Evolutionary conservation across 768 basidiomycete species (phyloP), one percentile per base, ranked within the genome.

Genomic region (Mycena venus): DNA sequence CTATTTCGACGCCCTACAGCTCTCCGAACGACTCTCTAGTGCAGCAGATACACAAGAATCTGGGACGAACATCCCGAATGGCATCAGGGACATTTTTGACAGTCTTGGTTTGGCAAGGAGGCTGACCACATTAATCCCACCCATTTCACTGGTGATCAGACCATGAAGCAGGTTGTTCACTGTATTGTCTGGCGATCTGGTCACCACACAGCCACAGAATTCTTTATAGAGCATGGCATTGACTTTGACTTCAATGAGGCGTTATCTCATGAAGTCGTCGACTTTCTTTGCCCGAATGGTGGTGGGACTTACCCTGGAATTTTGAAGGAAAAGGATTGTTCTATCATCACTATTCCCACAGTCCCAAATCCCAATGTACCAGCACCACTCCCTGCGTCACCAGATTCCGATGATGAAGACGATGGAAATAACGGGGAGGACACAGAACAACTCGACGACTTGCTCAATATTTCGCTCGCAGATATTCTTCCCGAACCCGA

Each of bases 101-200:
- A 44, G 2, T 68, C 67, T 1, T 68, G 67, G 67, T 68, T 25
- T 21, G 67, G 58, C 2, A 68, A 68, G n/a, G 67, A 68, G 44
- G 42, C 56, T 7, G 67, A 68, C 58, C 67, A 68, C 29, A 58
- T 68, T 10, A 68, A 68, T n/a, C 67, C 67, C 0, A 47, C 67
- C 1, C 60, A 32, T 49, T 60, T 36, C 23, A 68, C 67, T 0
- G 67, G 42, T 1, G 58, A 68, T 17, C 19, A 34, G 31, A 29
- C 11, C 17, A 58, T 51, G 21, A 40, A 29, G 6, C 14, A 68
- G 27, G 25, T 51, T 25, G 58, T 68, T 2, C 17, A 31, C 6
- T 4, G 4, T 0, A 27, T 19, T 0, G 67, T n/a, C 29, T 68
- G 67, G 67, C n/a, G 23, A 1, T 32, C 40, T 1, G 67, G 67